Evolutionary conservation across 345 rosid genomes (phyloP).

Genomic region (Lenwebbia sp.): DNA sequence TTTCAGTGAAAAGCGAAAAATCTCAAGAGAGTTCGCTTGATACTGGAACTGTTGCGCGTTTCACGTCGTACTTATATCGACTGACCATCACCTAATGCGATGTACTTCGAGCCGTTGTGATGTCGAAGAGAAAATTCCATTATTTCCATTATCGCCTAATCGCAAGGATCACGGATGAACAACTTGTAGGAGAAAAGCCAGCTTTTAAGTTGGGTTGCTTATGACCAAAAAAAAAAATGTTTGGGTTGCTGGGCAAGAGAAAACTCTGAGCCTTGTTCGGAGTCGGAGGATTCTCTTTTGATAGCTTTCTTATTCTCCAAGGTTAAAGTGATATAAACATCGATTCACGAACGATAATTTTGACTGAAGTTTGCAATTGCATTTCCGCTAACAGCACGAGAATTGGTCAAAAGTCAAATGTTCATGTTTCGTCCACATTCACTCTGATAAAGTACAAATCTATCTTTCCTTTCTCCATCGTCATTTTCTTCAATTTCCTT

Average conservation of each 20-base stretch:
- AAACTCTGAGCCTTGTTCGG: background rate
- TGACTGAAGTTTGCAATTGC: background rate
- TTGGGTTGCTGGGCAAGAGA: background rate
- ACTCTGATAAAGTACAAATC: background rate
- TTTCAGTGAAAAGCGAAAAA: background rate
- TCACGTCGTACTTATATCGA: background rate
- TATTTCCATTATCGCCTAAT: background rate
- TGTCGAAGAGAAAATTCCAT: background rate
- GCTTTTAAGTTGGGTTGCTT: background rate
- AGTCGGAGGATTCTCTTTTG: background rate
- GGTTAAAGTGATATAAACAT: background rate
- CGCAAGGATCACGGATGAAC: background rate
- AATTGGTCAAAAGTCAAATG: background rate
- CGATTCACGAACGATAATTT: background rate
- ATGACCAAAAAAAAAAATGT: too few relatives aligned
- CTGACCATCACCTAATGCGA: background rate
- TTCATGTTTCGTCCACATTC: rapidly evolving
- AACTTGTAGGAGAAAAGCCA: background rate
- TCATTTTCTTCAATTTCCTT: background rate
- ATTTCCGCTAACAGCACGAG: background rate
- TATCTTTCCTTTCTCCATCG: background rate
- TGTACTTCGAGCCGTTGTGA: background rate
- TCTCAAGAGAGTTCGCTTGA: background rate
- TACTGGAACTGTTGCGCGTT: background rate
- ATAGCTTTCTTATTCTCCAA: background rate